Evolutionary conservation across 148 eudicot genomes (phyloP).

Genomic region (Salicornia ramosissima): DNA sequence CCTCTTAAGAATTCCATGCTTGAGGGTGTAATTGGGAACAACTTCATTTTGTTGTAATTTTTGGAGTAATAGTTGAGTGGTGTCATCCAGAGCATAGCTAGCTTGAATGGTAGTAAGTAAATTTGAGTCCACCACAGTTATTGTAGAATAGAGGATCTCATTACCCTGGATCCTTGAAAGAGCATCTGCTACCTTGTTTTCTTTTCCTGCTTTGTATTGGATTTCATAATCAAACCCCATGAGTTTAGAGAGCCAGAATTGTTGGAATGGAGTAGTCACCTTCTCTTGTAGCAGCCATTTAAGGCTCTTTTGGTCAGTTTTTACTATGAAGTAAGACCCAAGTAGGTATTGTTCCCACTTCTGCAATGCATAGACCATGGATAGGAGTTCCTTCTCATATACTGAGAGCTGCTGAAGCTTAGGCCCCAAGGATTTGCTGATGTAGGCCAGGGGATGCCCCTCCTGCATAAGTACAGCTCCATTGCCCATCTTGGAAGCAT

Average conservation of each 20-base stretch:
- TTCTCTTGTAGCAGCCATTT: too few relatives aligned
- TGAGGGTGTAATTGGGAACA: too few relatives aligned
- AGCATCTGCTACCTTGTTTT: background rate
- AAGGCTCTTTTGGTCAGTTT: too few relatives aligned
- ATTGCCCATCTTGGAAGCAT: background rate
- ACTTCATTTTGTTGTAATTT: background rate
- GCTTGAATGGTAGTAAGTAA: background rate
- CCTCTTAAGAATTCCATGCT: background rate
- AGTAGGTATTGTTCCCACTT: background rate
- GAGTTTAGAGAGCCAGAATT: too few relatives aligned
- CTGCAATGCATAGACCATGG: background rate
- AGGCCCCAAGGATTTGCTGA: background rate
- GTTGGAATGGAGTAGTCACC: too few relatives aligned
- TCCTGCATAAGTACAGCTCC: conserved; percentile 7
- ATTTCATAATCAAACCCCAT: background rate
- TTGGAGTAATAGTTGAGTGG: too few relatives aligned
- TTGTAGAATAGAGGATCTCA: background rate
- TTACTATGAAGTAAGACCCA: background rate
- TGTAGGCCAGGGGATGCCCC: background rate
- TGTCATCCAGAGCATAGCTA: background rate
- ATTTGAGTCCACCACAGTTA: background rate
- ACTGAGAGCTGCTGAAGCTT: background rate
- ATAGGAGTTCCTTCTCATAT: background rate
- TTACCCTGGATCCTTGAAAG: background rate
- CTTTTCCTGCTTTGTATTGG: background rate